These are phyloP conservation scores for Cerrena zonata DNA, from an alignment of 1,284 basidiomycete genomes.

Conservation along the genomic window DNA sequence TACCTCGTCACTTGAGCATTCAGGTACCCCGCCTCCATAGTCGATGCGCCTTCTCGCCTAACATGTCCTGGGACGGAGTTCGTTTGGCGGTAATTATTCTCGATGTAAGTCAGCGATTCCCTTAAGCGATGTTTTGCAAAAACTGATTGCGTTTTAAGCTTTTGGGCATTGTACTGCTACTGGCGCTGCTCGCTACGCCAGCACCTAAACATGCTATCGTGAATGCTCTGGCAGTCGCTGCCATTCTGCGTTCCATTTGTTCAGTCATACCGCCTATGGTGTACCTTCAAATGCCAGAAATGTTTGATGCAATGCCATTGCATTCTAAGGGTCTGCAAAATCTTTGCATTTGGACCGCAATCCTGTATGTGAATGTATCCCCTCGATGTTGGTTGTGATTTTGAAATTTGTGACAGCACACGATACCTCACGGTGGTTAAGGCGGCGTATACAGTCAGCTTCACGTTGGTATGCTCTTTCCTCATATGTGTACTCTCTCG, in stretches of 20 bases:
- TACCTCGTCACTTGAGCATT: too few species aligned
- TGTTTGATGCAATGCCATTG: constrained; percentile 7
- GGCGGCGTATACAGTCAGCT: constrained; percentile 24
- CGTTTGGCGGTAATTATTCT: constrained; percentile 18
- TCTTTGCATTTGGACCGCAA: constrained; percentile 19
- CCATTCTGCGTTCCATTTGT: constrained; percentile 18
- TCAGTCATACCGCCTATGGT: constrained; percentile 18
- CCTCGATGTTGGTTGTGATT: not conserved
- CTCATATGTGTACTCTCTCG: not conserved
- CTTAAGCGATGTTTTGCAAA: not conserved
- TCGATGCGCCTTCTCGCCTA: too few species aligned
- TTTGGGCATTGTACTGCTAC: constrained; percentile 16
- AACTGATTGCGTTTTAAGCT: not conserved
- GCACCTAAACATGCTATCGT: constrained; percentile 24
- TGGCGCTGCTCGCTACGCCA: constrained; percentile 20
- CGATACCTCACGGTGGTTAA: constrained; percentile 23
- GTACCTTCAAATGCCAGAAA: constrained; percentile 8
- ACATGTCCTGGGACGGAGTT: constrained; percentile 8
- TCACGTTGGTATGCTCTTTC: constrained; percentile 19
- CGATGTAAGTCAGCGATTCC: constrained; percentile 14
- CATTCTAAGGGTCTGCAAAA: constrained; percentile 7
- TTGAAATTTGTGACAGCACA: constrained; percentile 10
- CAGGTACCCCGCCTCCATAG: too few species aligned
- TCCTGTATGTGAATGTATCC: constrained; percentile 16
- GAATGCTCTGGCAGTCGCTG: constrained; percentile 18